phyloP scores from a whole-genome alignment of 306 rosid genomes.

The apple (Malus domestica) region DNA sequence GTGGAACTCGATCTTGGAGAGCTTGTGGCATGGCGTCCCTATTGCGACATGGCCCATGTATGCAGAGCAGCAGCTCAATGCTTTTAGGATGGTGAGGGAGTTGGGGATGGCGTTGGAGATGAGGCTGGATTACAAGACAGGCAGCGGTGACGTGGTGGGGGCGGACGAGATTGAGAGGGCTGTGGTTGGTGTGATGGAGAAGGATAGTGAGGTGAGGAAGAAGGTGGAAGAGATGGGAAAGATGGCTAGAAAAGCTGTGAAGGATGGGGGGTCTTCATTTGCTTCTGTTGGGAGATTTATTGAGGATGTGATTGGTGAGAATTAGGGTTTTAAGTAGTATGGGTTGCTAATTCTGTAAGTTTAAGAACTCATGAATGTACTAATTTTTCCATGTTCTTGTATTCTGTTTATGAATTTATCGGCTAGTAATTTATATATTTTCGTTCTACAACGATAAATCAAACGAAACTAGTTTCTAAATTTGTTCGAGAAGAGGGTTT shows the following conservation, averaged over 20 bases:
- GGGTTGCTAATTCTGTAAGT: too few species aligned
- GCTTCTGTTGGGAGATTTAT: not conserved
- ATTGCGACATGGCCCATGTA: slow-evolving; percentile 64
- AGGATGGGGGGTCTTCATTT: slow-evolving; percentile 28
- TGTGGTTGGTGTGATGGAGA: slow-evolving; percentile 27
- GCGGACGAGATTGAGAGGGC: slow-evolving; percentile 49
- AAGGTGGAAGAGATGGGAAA: slow-evolving; percentile 36
- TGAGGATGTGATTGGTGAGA: not conserved
- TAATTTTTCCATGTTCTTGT: not conserved
- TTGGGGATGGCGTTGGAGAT: slow-evolving; percentile 34
- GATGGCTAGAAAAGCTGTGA: slow-evolving; percentile 29
- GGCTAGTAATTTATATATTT: too few species aligned
- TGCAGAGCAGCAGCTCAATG: slow-evolving; percentile 68
- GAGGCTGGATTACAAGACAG: slow-evolving; percentile 34
- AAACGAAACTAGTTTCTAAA: too few species aligned
- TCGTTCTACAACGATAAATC: too few species aligned
- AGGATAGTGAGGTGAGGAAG: slow-evolving; percentile 16
- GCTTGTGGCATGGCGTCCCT: slow-evolving; percentile 67
- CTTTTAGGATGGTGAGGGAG: slow-evolving; percentile 47
- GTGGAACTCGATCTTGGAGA: slow-evolving; percentile 65
- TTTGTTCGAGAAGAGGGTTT: too few species aligned
- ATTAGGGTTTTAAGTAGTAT: not conserved
- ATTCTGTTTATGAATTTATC: not conserved
- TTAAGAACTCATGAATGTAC: too few species aligned
- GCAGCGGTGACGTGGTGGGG: slow-evolving; percentile 24